phyloP scores from a whole-genome alignment of 2,329 filamentous ascomycete species.

The Penicillium hordei region DNA sequence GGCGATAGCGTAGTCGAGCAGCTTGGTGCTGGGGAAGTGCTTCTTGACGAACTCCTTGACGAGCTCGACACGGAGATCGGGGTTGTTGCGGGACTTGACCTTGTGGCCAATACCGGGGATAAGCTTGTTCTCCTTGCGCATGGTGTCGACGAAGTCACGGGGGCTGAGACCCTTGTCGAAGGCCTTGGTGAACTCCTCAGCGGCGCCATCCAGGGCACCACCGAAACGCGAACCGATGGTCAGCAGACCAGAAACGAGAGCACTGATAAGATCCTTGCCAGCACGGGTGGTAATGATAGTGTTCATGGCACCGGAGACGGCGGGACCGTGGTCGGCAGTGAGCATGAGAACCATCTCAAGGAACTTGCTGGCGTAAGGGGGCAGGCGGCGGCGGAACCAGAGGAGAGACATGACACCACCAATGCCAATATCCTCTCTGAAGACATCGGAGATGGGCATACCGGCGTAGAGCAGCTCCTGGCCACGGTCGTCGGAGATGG shows the following conservation, averaged over 20 bases:
- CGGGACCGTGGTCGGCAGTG: conserved; percentile 97
- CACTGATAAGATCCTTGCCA: conserved; percentile 96
- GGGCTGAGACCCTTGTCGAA: conserved; percentile 98
- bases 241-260: conserved; percentile 91
- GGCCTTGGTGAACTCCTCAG: conserved; percentile 97
- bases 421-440: conserved; percentile 97
- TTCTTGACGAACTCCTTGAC: conserved; percentile 98
- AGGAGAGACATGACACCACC: conserved; percentile 99
- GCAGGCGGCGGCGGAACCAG: conserved; percentile 98
- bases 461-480: conserved; percentile 98
- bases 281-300: conserved; percentile 99
- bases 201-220: conserved; percentile 95
- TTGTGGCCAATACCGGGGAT: conserved; percentile 99
- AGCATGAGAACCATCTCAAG: conserved; percentile 99
- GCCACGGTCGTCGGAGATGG: conserved; percentile 98
- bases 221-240: conserved; percentile 98
- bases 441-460: conserved; percentile 99
- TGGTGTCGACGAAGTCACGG: conserved; percentile 97
- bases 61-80: conserved; percentile 97
- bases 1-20: conserved; percentile 96
- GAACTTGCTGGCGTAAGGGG: conserved; percentile 96
- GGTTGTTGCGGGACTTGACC: conserved; percentile 99
- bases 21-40: conserved; percentile 96
- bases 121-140: conserved; percentile 99
- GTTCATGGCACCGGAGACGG: conserved; percentile 99